phyloP scores from a whole-genome alignment of 345 rosid species.

The Brassica cretica region DNA sequence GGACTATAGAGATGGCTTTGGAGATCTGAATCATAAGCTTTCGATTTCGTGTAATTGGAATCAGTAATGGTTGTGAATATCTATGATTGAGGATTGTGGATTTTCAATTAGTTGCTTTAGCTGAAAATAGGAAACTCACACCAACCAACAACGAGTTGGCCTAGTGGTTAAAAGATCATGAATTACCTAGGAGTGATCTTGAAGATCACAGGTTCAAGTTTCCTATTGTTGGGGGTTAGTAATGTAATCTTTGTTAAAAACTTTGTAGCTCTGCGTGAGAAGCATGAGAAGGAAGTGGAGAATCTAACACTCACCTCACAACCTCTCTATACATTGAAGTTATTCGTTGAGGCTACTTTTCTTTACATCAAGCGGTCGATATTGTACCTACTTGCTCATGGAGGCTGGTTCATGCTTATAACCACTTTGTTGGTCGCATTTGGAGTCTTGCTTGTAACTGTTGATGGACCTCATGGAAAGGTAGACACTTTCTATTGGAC shows the following conservation, averaged over 20 bases:
- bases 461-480: conserved; percentile 92
- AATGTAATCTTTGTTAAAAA: not conserved
- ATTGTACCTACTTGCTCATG: conserved; percentile 63
- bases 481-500: conserved; percentile 37
- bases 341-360: conserved; percentile 61
- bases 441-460: conserved; percentile 56
- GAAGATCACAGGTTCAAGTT: no score
- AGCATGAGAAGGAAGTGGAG: conserved; percentile 70
- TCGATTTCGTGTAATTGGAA: not conserved
- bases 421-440: conserved; percentile 35
- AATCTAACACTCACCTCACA: conserved; percentile 65
- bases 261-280: conserved; percentile 57
- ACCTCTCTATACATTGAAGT: conserved; percentile 73
- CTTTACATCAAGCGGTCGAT: conserved; percentile 52
- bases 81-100: not conserved
- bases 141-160: no score
- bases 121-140: not conserved
- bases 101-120: not conserved
- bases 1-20: not conserved
- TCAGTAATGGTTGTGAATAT: not conserved
- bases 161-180: no score
- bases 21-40: conserved; percentile 26
- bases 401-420: conserved; percentile 68
- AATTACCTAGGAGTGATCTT: no score
- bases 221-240: no score